Base-by-base conservation (phyloP, 1,284 basidiomycete species). In the Porogramme epimiltina region DNA sequence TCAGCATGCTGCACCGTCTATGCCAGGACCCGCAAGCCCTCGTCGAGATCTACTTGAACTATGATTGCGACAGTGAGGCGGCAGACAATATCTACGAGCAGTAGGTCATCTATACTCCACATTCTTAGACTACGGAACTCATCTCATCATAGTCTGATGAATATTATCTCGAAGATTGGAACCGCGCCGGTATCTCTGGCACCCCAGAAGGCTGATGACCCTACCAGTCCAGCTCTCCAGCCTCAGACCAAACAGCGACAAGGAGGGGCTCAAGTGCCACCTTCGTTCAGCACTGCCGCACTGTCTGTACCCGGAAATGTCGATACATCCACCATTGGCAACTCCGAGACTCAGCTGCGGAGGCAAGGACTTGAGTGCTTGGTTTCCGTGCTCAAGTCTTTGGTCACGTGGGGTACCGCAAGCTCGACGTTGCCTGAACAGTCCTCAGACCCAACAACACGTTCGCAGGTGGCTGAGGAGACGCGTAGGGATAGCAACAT, bases 31-130 rank as follows among this genome's bases (percentile, higher is more conserved):
- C 95, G 1, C 95, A 98, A 69, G 94, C 95, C 6, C 77, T 98
- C 16, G 95, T 98, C 22, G 95, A 98, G 69, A 87, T 98, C 51
- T 98, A 98, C 73, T 85, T 98, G 70, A 98, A 98, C 71, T 98
- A 98, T 66, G 95, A 98, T 65, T 98, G 95, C 67, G 95, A 98
- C 66, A 85, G 92, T 57, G 86, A 93, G 49, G 92, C 94, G 4
- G 81, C 82, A 6, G 95, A 96, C 66, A 98, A 98, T 71, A 95
- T 98, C 52, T 98, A 98, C 69, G 95, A 98, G 66, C 90, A 93
- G 88, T 92, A 63, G 61, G 82, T 72, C 13, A 53, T 9, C 13
- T 0, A 44, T 13, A 11, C 16, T 4, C 4, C n/a, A 4, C 13
- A 13, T 16, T 8, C n/a, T n/a, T n/a, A 15, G 4, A 3, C 18